Conservation (phyloP, 148 eudicot genomes). For the Arctostaphylos glauca region DNA sequence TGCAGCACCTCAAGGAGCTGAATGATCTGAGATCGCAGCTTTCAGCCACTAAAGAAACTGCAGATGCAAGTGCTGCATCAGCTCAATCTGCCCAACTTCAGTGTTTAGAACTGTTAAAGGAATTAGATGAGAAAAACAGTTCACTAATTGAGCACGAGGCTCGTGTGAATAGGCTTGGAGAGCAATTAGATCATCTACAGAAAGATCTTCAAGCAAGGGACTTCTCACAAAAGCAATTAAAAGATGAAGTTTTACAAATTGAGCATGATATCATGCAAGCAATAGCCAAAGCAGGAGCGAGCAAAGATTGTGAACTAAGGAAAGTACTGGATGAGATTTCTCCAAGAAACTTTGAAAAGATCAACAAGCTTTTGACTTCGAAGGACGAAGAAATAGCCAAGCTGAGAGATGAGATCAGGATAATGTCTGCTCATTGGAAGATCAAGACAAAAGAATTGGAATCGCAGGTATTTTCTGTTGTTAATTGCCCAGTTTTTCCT, state of each 20-base stretch:
- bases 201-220: constrained; percentile 84
- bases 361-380: constrained; percentile 57
- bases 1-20: constrained; percentile 74
- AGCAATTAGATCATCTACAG: constrained; percentile 73
- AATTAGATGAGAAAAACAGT: constrained; percentile 63
- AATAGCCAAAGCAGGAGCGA: constrained; percentile 58
- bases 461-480: constrained; percentile 53
- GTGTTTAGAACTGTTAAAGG: constrained; percentile 58
- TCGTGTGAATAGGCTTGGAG: constrained; percentile 67
- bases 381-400: constrained; percentile 81
- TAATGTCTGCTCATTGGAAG: constrained; percentile 89
- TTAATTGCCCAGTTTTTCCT: not conserved
- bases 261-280: constrained; percentile 91
- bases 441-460: constrained; percentile 81
- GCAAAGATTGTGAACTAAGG: constrained; percentile 67
- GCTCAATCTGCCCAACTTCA: constrained; percentile 88
- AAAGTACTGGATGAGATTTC: constrained; percentile 75
- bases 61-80: constrained; percentile 79
- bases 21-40: constrained; percentile 72
- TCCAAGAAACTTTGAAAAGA: constrained; percentile 70
- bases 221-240: constrained; percentile 73
- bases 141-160: constrained; percentile 78
- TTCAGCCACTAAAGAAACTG: constrained; percentile 59
- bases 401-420: constrained; percentile 68
- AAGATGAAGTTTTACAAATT: constrained; percentile 76